Percentiles rank a stretch among this genome's conserved stretches.
These are phyloP conservation scores for Cutaneotrichosporon sp. DNA, from an alignment of 1,284 basidiomycete genomes.

Conservation along the genomic window DNA sequence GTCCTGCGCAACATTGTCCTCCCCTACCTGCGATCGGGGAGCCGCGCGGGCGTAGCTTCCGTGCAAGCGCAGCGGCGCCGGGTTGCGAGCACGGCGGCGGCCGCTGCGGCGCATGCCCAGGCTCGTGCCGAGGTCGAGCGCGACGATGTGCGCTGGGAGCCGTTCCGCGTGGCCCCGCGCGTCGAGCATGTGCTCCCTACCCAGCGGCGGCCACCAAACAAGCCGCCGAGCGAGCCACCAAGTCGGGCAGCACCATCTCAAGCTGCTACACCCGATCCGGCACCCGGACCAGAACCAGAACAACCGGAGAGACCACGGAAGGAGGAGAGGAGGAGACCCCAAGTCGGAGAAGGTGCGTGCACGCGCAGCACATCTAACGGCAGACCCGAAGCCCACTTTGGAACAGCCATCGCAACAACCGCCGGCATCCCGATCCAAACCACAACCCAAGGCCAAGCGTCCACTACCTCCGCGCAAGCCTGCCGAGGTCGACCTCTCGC, in stretches of 20 bases:
- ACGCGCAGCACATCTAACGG: not conserved
- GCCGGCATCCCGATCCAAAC: not conserved
- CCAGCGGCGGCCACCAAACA: not conserved
- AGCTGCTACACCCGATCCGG: not conserved
- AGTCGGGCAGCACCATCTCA: not conserved
- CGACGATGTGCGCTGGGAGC: constrained; percentile 8
- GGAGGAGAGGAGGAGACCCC: not conserved
- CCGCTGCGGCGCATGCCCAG: not conserved
- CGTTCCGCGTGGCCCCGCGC: not conserved
- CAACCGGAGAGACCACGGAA: not conserved
- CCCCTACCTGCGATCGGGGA: constrained; percentile 19
- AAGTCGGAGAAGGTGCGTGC: not conserved
- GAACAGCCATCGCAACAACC: not conserved
- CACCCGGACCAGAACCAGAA: not conserved
- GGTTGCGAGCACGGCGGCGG: constrained; percentile 10
- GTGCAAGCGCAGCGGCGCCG: not conserved
- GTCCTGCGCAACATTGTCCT: constrained; percentile 29
- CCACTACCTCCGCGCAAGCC: not conserved
- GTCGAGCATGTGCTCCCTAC: not conserved
- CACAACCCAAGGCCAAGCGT: not conserved
- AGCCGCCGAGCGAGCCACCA: not conserved
- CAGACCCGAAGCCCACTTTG: not conserved
- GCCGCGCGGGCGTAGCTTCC: constrained; percentile 4
- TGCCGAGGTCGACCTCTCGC: not conserved
- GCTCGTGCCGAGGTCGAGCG: constrained; percentile 14